phyloP scores from a whole-genome alignment of 768 basidiomycete genomes.

The Leccinum sublutescens region DNA sequence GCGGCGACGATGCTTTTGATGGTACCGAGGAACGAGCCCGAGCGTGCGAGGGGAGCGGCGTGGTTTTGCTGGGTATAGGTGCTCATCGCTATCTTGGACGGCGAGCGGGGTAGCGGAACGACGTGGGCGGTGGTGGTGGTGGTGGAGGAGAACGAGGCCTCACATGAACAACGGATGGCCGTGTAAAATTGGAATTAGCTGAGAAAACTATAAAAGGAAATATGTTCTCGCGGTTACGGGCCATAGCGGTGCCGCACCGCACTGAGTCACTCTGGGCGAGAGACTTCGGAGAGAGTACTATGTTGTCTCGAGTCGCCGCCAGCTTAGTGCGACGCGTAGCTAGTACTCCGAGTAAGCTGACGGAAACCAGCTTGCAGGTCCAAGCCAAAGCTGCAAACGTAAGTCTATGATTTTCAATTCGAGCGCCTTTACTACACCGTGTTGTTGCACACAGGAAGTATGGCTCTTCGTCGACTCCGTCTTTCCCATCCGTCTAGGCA shows the following conservation, averaged over 20 bases:
- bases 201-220: conserved; percentile 13
- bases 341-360: conserved; percentile 1
- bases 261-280: neutral
- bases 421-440: conserved; percentile 8
- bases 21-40: conserved; percentile 58
- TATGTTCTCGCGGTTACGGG: conserved; percentile 7
- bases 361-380: conserved; percentile 3
- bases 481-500: conserved; percentile 68
- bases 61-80: conserved; percentile 28
- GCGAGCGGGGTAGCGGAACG: conserved; percentile 19
- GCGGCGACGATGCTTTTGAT: conserved; percentile 68
- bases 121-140: conserved; percentile 18
- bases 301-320: conserved; percentile 18
- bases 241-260: neutral
- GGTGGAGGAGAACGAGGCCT: conserved; percentile 24
- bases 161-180: conserved; percentile 6
- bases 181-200: conserved; percentile 15
- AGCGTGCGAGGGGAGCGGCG: conserved; percentile 44
- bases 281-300: neutral
- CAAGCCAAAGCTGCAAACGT: conserved; percentile 14
- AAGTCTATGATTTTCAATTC: conserved; percentile 13
- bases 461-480: conserved; percentile 78
- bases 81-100: conserved; percentile 27
- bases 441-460: conserved; percentile 37
- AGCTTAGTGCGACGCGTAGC: conserved; percentile 6